Base-by-base conservation (phyloP, 805 yeast species). In the Saturnispora bothae region DNA sequence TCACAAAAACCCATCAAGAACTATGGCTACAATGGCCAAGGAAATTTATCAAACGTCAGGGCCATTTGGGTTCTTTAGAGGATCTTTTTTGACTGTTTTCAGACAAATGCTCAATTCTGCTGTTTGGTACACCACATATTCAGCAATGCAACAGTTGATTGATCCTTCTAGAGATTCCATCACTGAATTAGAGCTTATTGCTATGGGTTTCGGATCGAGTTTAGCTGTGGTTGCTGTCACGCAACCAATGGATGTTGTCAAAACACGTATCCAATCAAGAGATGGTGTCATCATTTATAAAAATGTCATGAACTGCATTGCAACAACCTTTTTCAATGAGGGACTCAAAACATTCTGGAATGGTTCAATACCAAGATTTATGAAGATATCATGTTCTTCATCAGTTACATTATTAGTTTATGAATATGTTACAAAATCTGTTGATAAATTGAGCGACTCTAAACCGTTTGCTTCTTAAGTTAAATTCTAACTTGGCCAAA, bases 231-330 rank as follows among this genome's bases (percentile, higher is more conserved):
- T 84, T 17, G 74, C 72, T 0, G 63, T 72, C 0, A 88, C 95
- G 1, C 97, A 85, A 60, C 96, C 96, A 0, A 63, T 88, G 21
- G 96, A 88, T 60, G 83, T 84, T 3, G 60, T 88, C 34, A 88
- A 88, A 61, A 74, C 96, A 3, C 71, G 94, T 52, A 73, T 86
- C 73, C 96, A 86, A 59, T 73, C 85, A 50, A 73, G 76, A 49
- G 74, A 78, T 52, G 75, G 80, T n/a, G 67, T 67, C 50, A 50
- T 56, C 4, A 48, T 71, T 2, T 80, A 78, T 53, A 68, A 65
- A 41, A 84, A 79, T 57, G 65, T 84, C 5, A 58, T 81, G 49
- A 69, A 74, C 15, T 69, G 78, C 52, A 62, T 68, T 5, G 69
- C 66, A 39, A 56, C 68, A 47, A 66, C 69, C 3, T 69, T 68